Evolutionary conservation across 2,329 filamentous ascomycete genomes (phyloP).

Genomic region (Furcasterigmium sp.): DNA sequence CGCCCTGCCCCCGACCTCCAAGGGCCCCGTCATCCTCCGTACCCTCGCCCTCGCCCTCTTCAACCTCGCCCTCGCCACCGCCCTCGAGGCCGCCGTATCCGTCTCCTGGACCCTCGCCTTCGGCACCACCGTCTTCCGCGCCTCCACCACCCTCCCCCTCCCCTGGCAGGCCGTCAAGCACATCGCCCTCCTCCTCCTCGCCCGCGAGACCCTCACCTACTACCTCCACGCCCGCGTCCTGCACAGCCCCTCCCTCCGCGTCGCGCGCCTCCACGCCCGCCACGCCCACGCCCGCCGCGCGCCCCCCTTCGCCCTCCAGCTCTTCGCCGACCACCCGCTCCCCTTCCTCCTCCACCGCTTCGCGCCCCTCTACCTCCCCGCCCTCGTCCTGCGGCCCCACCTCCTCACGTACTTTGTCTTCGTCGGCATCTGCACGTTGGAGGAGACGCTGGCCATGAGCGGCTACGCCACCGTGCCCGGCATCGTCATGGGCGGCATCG

Average conservation of each 20-base stretch:
- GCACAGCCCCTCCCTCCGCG: conserved; percentile 39
- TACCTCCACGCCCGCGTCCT: conserved; percentile 68
- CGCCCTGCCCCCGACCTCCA: conserved; percentile 40
- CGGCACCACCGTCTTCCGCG: conserved; percentile 37
- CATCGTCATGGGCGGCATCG: conserved; percentile 46
- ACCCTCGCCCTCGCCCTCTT: conserved; percentile 35
- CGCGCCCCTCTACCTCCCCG: conserved; percentile 61
- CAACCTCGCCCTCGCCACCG: conserved; percentile 40
- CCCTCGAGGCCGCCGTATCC: conserved; percentile 35
- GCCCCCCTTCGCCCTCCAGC: conserved; percentile 56
- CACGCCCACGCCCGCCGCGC: conserved; percentile 48
- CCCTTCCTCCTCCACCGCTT: conserved; percentile 59
- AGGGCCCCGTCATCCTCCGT: conserved; percentile 24
- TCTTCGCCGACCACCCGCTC: conserved; percentile 64
- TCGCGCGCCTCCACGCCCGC: conserved; percentile 35
- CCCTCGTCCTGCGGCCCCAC: conserved; percentile 61
- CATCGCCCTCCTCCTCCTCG: conserved; percentile 33
- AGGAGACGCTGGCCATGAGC: conserved; percentile 62
- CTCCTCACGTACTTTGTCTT: conserved; percentile 68
- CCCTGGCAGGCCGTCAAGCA: conserved; percentile 51
- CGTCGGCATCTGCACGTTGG: conserved; percentile 55
- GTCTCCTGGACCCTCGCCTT: conserved; percentile 27
- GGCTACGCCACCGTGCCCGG: conserved; percentile 59
- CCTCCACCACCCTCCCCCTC: conserved; percentile 42
- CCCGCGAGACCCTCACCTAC: conserved; percentile 61